Evolutionary conservation across 805 yeast species (phyloP).

Genomic region (Torulaspora franciscae): DNA sequence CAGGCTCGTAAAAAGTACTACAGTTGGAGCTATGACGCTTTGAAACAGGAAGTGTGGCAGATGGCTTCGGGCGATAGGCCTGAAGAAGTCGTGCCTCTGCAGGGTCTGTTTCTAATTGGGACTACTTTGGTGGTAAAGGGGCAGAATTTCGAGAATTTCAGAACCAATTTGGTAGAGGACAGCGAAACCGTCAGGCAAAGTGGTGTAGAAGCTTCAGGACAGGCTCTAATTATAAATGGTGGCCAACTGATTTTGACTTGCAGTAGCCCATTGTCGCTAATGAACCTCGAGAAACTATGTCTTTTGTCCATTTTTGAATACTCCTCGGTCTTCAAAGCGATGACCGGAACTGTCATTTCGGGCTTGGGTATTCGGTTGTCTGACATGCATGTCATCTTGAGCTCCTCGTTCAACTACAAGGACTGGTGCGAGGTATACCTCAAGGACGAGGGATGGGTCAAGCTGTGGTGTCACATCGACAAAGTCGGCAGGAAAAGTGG

Average conservation of each 20-base stretch:
- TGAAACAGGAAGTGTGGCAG: conserved; percentile 9
- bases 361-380: conserved; percentile 25
- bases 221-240: conserved; percentile 10
- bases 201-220: conserved; percentile 7
- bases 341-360: conserved; percentile 31
- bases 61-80: conserved; percentile 11
- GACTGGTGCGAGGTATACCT: conserved; percentile 36
- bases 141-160: conserved; percentile 5
- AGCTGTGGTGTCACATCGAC: conserved; percentile 35
- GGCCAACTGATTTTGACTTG: conserved; percentile 11
- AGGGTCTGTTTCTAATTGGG: conserved; percentile 12
- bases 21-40: conserved; percentile 11
- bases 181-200: conserved; percentile 6
- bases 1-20: conserved; percentile 17
- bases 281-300: conserved; percentile 12
- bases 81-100: conserved; percentile 7
- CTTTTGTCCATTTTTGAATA: conserved; percentile 27
- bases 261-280: conserved; percentile 1
- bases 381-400: conserved; percentile 29
- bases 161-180: conserved; percentile 10
- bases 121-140: conserved; percentile 10
- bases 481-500: conserved; percentile 14
- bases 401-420: conserved; percentile 29
- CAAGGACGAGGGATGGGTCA: conserved; percentile 32
- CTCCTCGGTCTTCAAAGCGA: conserved; percentile 24